These are phyloP conservation scores for Vaucheria bursata DNA, from an alignment of 352 stramenopile genomes.

Conservation along the genomic window DNA sequence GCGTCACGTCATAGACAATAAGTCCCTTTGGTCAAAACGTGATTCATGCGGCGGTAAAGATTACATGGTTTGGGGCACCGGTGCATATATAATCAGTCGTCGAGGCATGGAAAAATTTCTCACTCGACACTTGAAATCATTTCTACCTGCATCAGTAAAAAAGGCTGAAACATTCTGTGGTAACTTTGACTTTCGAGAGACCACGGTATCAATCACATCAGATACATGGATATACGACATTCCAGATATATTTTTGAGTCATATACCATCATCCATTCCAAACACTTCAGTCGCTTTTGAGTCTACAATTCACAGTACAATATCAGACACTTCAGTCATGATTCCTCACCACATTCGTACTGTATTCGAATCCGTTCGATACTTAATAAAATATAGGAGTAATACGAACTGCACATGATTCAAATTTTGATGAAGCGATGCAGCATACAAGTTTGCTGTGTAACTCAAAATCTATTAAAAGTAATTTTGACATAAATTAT, in stretches of 20 bases:
- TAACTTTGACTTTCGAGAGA: not conserved
- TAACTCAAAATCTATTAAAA: no score
- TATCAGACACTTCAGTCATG: no score
- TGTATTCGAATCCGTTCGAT: no score
- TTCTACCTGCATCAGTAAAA: not conserved
- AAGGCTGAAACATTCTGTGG: conserved; percentile 1
- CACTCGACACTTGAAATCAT: not conserved
- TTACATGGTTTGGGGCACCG: not conserved
- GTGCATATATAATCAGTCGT: conserved; percentile 5
- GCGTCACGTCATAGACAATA: not conserved
- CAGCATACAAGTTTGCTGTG: no score
- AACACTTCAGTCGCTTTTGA: not conserved
- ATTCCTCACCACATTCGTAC: no score
- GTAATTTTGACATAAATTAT: no score
- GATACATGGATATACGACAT: conserved; percentile 6
- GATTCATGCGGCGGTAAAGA: not conserved
- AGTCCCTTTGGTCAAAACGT: not conserved
- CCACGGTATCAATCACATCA: not conserved
- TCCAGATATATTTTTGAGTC: not conserved
- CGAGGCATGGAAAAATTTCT: conserved; percentile 2
- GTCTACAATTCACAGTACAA: not conserved
- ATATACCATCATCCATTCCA: not conserved
- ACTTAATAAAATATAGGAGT: no score
- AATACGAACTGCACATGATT: no score
- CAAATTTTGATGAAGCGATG: no score